phyloP scores from a whole-genome alignment of 441 rosid species.

The Bocquillonia castaneifolia region DNA sequence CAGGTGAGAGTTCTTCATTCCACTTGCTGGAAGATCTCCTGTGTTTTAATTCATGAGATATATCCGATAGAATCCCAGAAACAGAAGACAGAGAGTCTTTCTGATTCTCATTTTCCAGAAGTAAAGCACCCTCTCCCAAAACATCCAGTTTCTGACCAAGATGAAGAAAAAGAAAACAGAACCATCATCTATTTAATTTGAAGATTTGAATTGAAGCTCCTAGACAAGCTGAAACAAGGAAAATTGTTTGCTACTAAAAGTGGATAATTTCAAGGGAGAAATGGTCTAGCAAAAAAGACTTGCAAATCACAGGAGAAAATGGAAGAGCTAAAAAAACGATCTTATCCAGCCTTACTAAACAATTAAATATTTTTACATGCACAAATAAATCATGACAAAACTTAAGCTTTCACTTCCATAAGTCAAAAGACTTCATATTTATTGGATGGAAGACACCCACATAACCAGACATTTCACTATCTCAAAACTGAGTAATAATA shows the following conservation, averaged over 20 bases:
- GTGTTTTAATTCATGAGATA: conserved; percentile 53
- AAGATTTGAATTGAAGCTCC: conserved; percentile 10
- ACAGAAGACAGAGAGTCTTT: conserved; percentile 51
- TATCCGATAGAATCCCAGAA: conserved; percentile 42
- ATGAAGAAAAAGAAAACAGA: conserved; percentile 16
- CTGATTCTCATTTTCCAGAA: conserved; percentile 53
- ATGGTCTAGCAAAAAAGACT: not conserved
- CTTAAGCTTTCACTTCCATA: not conserved
- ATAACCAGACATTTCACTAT: not conserved
- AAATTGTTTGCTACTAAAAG: not conserved
- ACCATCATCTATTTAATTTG: conserved; percentile 11
- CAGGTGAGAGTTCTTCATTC: conserved; percentile 74
- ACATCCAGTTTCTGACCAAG: conserved; percentile 51
- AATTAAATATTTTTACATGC: not conserved
- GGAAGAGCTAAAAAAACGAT: not conserved
- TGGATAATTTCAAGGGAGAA: not conserved
- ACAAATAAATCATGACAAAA: not conserved
- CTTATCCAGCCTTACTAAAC: not conserved
- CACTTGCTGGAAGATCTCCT: conserved; percentile 74
- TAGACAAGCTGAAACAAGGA: not conserved
- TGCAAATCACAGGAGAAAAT: not conserved
- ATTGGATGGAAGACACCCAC: not conserved
- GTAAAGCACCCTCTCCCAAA: conserved; percentile 47
- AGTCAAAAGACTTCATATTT: not conserved
- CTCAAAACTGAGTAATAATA: not conserved